Base-by-base conservation (phyloP, 2,329 filamentous ascomycete genomes). In the Cucurbitaria berberidis region DNA sequence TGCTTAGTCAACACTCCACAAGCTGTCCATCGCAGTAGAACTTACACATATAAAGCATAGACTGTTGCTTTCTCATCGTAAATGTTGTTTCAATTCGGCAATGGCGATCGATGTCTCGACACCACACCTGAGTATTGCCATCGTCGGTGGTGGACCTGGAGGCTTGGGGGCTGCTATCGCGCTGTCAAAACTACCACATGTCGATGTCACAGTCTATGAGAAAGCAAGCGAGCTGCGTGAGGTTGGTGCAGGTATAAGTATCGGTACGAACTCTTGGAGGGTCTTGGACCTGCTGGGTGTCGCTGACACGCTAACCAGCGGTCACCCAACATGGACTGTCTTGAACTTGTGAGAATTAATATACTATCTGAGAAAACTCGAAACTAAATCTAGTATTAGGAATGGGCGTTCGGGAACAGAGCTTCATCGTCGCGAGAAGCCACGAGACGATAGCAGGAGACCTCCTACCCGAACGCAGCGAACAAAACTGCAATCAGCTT, bases 211-310 rank as follows among this genome's bases (percentile, higher is more conserved):
- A 0, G 57, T 82, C 1, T 82, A 80, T 45, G 80, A 82, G 52
- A 74, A 81, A 50, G 78, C 78, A 1, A 69, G 57, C 6, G 67
- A 77, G 16, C 62, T 82, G n/a, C 66, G 78, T 27, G 80, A 82
- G 57, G 75, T 80, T 5, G 80, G 80, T 0, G 79, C 79, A 0
- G 80, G 80, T 0, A 80, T 82, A 48, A 76, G 73, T 40, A 76
- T 82, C 15, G 74, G 75, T 1, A 67, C 74, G 7, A 81, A 82
- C 59, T 75, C 75, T 13, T 82, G 79, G 80, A 78, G 74, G 39
- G 76, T 81, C 5, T 63, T 82, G 15, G 77, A 78, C 40, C 58
- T 81, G 24, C 68, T 82, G 2, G 80, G 78, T 9, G 78, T 75
- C 1, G 77, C 74, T 3, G 70, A 77, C 39, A 57, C 53, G 11